Evolutionary conservation across 2,329 filamentous ascomycete species (phyloP).

Genomic region (Plenodomus lindquistii): DNA sequence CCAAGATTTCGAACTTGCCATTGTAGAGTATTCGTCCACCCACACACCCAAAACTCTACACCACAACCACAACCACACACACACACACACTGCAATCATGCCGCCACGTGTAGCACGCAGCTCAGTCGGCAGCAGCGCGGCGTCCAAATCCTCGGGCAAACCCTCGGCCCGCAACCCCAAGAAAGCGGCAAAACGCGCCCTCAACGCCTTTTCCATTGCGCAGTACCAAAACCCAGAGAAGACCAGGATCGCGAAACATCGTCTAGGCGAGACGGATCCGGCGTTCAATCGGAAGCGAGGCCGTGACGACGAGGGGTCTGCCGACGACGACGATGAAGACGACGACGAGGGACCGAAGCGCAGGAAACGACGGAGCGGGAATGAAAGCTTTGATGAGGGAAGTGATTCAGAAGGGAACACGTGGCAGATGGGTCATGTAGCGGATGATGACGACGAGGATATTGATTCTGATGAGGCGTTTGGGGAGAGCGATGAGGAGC

Average conservation of each 20-base stretch:
- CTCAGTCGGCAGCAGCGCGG: slow-evolving; percentile 36
- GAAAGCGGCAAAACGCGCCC: slow-evolving; percentile 57
- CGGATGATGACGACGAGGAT: slow-evolving; percentile 69
- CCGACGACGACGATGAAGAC: slow-evolving; percentile 43
- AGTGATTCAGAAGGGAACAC: slow-evolving; percentile 85
- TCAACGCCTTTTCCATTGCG: slow-evolving; percentile 70
- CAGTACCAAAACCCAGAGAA: slow-evolving; percentile 59
- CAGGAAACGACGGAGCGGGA: slow-evolving; percentile 27
- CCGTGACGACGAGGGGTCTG: slow-evolving; percentile 55
- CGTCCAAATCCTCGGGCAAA: slow-evolving; percentile 29
- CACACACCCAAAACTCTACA: background rate
- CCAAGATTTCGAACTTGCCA: slow-evolving; percentile 28
- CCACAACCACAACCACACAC: slow-evolving; percentile 5
- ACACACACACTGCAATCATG: slow-evolving; percentile 43
- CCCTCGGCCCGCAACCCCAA: slow-evolving; percentile 45
- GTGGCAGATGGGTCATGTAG: slow-evolving; percentile 76
- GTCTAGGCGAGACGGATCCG: slow-evolving; percentile 60
- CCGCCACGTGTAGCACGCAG: slow-evolving; percentile 50
- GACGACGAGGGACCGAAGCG: slow-evolving; percentile 37
- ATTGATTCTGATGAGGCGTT: slow-evolving; percentile 81
- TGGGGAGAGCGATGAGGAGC: slow-evolving; percentile 84
- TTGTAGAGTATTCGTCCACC: slow-evolving; percentile 3
- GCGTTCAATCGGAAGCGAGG: slow-evolving; percentile 47
- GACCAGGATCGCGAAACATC: slow-evolving; percentile 58
- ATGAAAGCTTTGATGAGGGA: slow-evolving; percentile 68